Evolutionary conservation across 2,329 filamentous ascomycete genomes (phyloP), one percentile per base, ranked within the genome.

Genomic region (Pezicula carpinea): DNA sequence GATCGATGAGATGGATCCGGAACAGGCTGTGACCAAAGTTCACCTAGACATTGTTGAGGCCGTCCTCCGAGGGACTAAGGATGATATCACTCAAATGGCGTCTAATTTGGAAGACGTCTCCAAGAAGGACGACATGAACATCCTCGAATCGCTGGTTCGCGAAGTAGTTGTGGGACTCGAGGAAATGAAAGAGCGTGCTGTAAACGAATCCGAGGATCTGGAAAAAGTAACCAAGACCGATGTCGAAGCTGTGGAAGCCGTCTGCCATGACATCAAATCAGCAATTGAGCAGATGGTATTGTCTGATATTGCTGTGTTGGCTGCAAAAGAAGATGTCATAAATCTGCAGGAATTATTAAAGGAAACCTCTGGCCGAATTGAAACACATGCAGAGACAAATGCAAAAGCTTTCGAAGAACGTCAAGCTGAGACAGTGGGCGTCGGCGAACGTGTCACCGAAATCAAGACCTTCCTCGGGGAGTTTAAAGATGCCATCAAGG

Each of bases 221-320:
- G 82, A 87, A 32, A 82, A 79, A 56, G 77, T 92, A 19, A 86
- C 83, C 42, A 96, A 95, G 69, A 80, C 82, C 0, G 89, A 96
- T 56, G 73, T 96, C 4, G 87, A 93, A 53, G 80, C 87, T 2
- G 79, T 97, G 6, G 87, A 89, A 53, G 77, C 88, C 1, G 77
- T 92, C 35, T 87, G 90, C 26, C 79, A 87, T n/a, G 90, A 96
- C 53, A 83, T 95, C 66, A 96, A 95, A 68, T 74, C 77, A 4
- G 80, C 85, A 22, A 73, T 96, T 7, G 85, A 90, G 38, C 82
- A 86, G 46, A 78, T 93, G 59, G 75, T 82, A 29, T 75, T 85
- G 45, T 81, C 85, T 1, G 84, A 93, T 58, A 72, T 87, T 5
- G 83, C 84, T 2, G 73, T 77, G 1, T 68, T 95, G 3, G 81